phyloP scores from a whole-genome alignment of 2,329 filamentous ascomycete species.

The Raffaelea ambrosiae region DNA sequence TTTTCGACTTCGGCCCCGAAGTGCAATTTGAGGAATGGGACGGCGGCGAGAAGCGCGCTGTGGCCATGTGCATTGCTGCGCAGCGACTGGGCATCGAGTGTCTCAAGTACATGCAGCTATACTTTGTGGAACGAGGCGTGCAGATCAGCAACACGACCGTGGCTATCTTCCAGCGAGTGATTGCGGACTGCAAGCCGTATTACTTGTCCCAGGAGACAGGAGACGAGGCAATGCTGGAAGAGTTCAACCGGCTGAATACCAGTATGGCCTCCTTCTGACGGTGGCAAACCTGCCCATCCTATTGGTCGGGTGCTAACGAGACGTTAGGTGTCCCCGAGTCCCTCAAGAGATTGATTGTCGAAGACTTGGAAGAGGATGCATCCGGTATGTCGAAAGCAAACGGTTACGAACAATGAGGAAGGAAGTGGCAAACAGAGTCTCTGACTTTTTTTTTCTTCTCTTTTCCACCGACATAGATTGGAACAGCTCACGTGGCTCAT shows the following conservation, averaged over 20 bases:
- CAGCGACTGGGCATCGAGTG: constrained; percentile 33
- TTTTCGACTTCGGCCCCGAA: constrained; percentile 29
- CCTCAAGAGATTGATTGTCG: constrained; percentile 47
- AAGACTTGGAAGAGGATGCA: constrained; percentile 49
- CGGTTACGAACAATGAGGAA: too few relatives aligned
- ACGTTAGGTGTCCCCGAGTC: constrained; percentile 31
- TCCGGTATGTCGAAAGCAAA: constrained; percentile 52
- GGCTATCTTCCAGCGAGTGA: constrained; percentile 29
- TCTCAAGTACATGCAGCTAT: constrained; percentile 36
- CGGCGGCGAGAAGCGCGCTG: constrained; percentile 20
- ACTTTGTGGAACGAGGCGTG: constrained; percentile 31
- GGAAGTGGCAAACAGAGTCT: too few relatives aligned
- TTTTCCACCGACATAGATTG: constrained; percentile 33
- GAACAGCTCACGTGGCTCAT: constrained; percentile 46
- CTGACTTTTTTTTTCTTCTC: too few relatives aligned
- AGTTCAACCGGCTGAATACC: constrained; percentile 25
- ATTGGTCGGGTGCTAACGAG: neutral
- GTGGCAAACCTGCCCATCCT: neutral
- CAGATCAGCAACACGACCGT: constrained; percentile 36
- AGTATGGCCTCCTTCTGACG: constrained; percentile 22
- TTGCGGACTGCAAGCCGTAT: constrained; percentile 32
- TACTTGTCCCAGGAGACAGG: constrained; percentile 16
- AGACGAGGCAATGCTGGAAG: constrained; percentile 10
- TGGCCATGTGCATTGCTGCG: constrained; percentile 25
- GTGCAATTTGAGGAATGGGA: constrained; percentile 21